Percentiles rank a stretch among this genome's conserved stretches.
Evolutionary conservation across 2,329 filamentous ascomycete species (phyloP).

Genomic region (Ceratocystis lukuohia): DNA sequence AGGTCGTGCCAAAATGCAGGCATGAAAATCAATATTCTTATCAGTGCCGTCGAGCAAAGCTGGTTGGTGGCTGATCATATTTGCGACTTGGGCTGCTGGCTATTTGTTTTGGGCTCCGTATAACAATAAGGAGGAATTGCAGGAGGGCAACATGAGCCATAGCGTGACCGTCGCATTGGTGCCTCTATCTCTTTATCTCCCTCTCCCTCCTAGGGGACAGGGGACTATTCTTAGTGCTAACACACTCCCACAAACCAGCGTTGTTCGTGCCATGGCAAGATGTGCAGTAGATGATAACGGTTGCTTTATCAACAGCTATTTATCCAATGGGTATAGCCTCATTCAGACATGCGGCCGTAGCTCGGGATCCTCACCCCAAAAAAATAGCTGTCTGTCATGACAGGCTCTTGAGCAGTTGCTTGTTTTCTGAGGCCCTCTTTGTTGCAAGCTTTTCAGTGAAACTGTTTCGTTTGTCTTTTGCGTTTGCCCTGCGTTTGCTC

Average conservation of each 20-base stretch:
- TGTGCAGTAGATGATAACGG: background rate
- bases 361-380: background rate
- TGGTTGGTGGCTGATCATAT: background rate
- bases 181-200: background rate
- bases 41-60: background rate
- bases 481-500: background rate
- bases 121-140: background rate
- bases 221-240: too few species aligned
- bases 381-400: background rate
- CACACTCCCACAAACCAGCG: too few species aligned
- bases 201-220: too few species aligned
- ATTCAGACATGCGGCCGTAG: background rate
- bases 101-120: background rate
- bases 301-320: background rate
- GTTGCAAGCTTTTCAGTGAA: background rate
- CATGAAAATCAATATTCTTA: background rate
- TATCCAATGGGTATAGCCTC: background rate
- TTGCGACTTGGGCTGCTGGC: background rate
- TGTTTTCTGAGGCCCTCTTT: background rate
- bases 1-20: background rate
- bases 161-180: background rate
- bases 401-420: background rate
- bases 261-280: too few species aligned
- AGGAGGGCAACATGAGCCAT: background rate
- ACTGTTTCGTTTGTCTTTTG: background rate